Conservation (phyloP, 139 green algal genomes). For the Chlorella vulgaris region DNA sequence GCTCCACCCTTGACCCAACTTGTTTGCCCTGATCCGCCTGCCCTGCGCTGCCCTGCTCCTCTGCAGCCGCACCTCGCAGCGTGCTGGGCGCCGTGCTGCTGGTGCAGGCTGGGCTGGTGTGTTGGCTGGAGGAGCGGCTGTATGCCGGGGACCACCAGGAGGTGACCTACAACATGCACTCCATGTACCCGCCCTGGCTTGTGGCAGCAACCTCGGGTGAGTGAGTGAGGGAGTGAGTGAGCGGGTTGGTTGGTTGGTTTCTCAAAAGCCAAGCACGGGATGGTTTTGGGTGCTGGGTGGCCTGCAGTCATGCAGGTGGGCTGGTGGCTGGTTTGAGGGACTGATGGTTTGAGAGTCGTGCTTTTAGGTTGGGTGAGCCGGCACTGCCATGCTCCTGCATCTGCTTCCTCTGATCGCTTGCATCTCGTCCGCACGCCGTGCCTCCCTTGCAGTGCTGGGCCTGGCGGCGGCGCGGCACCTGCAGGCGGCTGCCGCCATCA, state of each 20-base stretch:
- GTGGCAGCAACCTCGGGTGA: conserved; percentile 79
- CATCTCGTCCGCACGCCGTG: background rate
- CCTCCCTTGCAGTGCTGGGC: conserved; percentile 50
- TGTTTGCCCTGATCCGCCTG: background rate
- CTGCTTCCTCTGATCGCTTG: background rate
- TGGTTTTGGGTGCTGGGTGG: no score
- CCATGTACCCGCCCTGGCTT: conserved; percentile 87
- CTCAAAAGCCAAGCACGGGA: no score
- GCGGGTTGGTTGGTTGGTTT: background rate
- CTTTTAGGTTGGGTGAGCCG: no score
- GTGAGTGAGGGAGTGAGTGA: background rate
- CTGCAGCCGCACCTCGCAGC: background rate
- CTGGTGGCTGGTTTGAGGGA: no score
- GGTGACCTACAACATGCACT: conserved; percentile 46
- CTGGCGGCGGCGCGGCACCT: conserved; percentile 51
- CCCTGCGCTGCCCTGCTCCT: no score
- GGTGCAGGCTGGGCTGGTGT: conserved; percentile 73
- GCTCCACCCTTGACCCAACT: background rate
- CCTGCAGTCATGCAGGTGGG: no score
- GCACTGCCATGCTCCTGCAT: no score
- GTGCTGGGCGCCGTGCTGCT: conserved; percentile 49
- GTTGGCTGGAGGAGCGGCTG: conserved; percentile 78
- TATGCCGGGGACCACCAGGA: conserved; percentile 61
- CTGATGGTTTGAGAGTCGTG: no score
- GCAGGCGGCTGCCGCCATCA: conserved; percentile 23